Percentiles rank a stretch among this genome's conserved stretches.
Conservation (phyloP, 257 asterid species). For the Gentiana macrophylla region DNA sequence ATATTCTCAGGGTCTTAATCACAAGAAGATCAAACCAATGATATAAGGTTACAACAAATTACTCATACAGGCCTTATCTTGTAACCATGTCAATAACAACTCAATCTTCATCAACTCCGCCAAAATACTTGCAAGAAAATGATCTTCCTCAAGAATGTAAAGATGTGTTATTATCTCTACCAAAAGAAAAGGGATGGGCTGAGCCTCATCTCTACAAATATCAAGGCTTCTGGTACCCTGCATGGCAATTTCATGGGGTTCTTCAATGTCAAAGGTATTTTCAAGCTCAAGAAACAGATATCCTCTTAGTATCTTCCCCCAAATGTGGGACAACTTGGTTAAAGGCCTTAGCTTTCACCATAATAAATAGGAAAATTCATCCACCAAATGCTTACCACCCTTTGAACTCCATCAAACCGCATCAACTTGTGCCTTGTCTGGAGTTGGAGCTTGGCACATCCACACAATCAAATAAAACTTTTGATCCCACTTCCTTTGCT, state of each 20-base stretch:
- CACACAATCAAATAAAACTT: neutral
- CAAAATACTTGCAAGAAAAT: slow-evolving; percentile 3
- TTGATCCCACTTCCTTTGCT: neutral
- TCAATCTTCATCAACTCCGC: neutral
- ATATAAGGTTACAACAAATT: too few relatives aligned
- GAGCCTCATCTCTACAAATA: slow-evolving; percentile 12
- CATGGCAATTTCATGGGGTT: slow-evolving; percentile 9
- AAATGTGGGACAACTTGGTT: slow-evolving; percentile 24
- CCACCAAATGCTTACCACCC: slow-evolving; percentile 7
- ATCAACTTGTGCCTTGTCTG: slow-evolving; percentile 12
- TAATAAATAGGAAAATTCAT: slow-evolving; percentile 1
- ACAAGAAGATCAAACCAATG: too few relatives aligned
- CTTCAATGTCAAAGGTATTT: slow-evolving; percentile 11
- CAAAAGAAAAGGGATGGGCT: slow-evolving; percentile 15
- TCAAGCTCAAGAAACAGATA: slow-evolving; percentile 14
- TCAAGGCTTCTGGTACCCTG: slow-evolving; percentile 17
- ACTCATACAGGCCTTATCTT: too few relatives aligned
- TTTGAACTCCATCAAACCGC: slow-evolving; percentile 11
- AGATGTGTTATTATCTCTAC: slow-evolving; percentile 12
- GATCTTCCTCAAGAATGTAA: slow-evolving; percentile 2
- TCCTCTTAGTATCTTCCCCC: slow-evolving; percentile 15
- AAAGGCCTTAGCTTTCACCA: slow-evolving; percentile 9
- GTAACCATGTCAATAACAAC: too few relatives aligned
- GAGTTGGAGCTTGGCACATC: slow-evolving; percentile 9
- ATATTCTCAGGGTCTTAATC: too few relatives aligned